phyloP scores from a whole-genome alignment of 345 rosid genomes.

The Ceriops zippeliana region DNA sequence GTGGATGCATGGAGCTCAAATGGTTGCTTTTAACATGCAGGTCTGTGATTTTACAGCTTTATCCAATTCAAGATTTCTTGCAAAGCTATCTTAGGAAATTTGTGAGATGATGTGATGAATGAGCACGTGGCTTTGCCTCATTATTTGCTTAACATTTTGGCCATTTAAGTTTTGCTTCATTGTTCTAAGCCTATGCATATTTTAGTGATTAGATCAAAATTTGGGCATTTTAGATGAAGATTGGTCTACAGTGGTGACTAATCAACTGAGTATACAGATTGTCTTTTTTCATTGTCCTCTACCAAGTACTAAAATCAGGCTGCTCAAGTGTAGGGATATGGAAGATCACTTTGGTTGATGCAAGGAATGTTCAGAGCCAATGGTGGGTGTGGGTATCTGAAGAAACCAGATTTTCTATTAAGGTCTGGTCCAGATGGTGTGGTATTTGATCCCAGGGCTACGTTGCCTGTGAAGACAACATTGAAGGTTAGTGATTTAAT shows the following conservation, averaged over 20 bases:
- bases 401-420: constrained; percentile 70
- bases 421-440: constrained; percentile 34
- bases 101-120: too few relatives aligned
- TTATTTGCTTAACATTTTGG: background rate
- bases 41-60: constrained; percentile 28
- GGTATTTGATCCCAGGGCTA: constrained; percentile 59
- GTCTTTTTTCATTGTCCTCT: background rate
- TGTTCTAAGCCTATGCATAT: background rate
- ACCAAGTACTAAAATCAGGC: constrained; percentile 2
- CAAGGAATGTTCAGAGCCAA: constrained; percentile 92
- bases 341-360: constrained; percentile 87
- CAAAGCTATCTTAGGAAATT: background rate
- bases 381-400: constrained; percentile 88
- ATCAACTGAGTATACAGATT: background rate
- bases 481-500: constrained; percentile 51
- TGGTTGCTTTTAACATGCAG: constrained; percentile 93
- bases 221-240: background rate
- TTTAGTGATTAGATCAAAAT: background rate
- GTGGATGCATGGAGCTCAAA: constrained; percentile 88
- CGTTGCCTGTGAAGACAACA: constrained; percentile 48
- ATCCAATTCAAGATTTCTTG: background rate
- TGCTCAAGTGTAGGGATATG: constrained; percentile 54
- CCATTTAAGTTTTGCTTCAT: too few relatives aligned
- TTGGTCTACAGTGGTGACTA: background rate
- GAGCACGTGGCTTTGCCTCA: background rate